These are phyloP conservation scores for Apophysomyces trapeziformis DNA, from an alignment of 371 early-diverging fungal genomes.

Conservation along the genomic window DNA sequence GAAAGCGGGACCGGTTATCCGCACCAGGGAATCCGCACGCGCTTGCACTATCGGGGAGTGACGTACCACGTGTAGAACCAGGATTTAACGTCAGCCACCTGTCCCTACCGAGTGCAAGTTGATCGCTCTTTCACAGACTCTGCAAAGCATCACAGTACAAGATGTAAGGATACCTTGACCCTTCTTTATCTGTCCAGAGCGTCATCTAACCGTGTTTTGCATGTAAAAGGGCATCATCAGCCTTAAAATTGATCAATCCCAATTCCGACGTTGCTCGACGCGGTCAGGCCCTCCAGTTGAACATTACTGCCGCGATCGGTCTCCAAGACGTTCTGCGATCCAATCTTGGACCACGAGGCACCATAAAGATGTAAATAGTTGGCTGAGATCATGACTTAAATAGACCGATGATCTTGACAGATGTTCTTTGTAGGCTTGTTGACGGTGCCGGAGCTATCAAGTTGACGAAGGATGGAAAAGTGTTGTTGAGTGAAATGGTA, in stretches of 20 bases:
- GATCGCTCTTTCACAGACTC: neutral
- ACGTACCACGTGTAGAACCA: no score
- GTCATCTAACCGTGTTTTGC: slow-evolving; percentile 1
- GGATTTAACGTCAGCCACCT: no score
- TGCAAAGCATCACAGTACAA: slow-evolving; percentile 49
- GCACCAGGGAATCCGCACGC: no score
- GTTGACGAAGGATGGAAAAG: slow-evolving; percentile 98
- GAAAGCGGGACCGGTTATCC: no score
- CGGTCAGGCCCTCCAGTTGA: slow-evolving; percentile 98
- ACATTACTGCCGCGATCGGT: slow-evolving; percentile 96
- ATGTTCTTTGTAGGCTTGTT: slow-evolving; percentile 78
- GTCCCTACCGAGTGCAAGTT: neutral
- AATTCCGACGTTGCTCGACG: slow-evolving; percentile 97
- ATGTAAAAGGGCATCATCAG: slow-evolving; percentile 54
- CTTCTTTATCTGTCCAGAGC: neutral
- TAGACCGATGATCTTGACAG: neutral
- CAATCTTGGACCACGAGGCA: slow-evolving; percentile 99
- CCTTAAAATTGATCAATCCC: slow-evolving; percentile 94
- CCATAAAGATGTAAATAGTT: slow-evolving; percentile 94
- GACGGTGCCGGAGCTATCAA: slow-evolving; percentile 96
- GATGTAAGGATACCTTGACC: neutral
- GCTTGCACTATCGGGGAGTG: no score
- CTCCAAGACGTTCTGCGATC: slow-evolving; percentile 95
- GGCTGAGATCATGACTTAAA: neutral
- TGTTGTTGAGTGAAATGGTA: slow-evolving; percentile 97